phyloP scores from a whole-genome alignment of 2,329 filamentous ascomycete species.

The Dactylonectria macrodidyma region DNA sequence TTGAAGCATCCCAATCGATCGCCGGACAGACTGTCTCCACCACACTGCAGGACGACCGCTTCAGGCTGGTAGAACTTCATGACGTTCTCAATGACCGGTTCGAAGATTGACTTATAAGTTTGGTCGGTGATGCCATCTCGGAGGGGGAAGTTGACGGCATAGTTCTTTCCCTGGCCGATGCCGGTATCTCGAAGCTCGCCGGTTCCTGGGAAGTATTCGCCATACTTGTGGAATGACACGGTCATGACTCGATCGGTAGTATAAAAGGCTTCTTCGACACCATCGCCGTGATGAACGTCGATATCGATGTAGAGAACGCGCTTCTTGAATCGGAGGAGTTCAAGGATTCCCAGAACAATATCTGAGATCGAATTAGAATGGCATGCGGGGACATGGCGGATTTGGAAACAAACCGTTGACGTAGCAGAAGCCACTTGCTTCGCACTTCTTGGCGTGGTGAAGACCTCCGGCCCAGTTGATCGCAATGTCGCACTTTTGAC shows the following conservation, averaged over 20 bases:
- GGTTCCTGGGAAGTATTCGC: slow-evolving; percentile 95
- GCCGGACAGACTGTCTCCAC: slow-evolving; percentile 93
- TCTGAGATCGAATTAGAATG: slow-evolving; percentile 66
- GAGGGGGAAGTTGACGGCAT: slow-evolving; percentile 91
- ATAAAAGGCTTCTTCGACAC: slow-evolving; percentile 94
- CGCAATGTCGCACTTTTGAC: slow-evolving; percentile 94
- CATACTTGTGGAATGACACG: slow-evolving; percentile 96
- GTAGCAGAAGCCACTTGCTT: slow-evolving; percentile 98
- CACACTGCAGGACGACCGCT: slow-evolving; percentile 95
- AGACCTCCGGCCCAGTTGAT: slow-evolving; percentile 98
- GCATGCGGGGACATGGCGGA: not conserved
- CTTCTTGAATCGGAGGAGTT: slow-evolving; percentile 90
- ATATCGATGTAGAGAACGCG: slow-evolving; percentile 99
- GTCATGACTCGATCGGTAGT: slow-evolving; percentile 95
- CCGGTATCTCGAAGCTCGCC: slow-evolving; percentile 90
- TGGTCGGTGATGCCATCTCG: slow-evolving; percentile 92
- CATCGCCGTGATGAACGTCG: slow-evolving; percentile 94
- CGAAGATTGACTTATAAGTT: slow-evolving; percentile 92
- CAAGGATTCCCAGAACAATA: slow-evolving; percentile 95
- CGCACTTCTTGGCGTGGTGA: slow-evolving; percentile 97
- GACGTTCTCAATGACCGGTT: slow-evolving; percentile 88
- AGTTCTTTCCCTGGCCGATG: slow-evolving; percentile 89
- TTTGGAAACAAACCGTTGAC: slow-evolving; percentile 81
- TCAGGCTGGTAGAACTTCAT: slow-evolving; percentile 91
- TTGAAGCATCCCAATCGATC: slow-evolving; percentile 98